These are phyloP conservation scores for Fusarium robinianum DNA, from an alignment of 2,329 filamentous ascomycete genomes.

Conservation along the genomic window DNA sequence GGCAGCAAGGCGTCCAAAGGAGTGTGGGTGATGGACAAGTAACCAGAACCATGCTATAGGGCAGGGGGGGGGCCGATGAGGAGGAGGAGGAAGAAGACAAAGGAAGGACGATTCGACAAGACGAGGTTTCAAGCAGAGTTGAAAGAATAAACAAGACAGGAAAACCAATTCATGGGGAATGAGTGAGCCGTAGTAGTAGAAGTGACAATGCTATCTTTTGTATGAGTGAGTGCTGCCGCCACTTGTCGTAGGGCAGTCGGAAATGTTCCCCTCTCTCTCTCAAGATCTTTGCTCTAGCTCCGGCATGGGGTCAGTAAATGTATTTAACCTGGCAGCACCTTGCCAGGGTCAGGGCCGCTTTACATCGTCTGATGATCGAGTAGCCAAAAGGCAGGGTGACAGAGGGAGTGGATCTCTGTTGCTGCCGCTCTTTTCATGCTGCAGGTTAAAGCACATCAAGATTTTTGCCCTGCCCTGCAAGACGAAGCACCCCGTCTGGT, in stretches of 20 bases:
- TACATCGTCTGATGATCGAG: conserved; percentile 40
- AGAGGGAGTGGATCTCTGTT: conserved; percentile 36
- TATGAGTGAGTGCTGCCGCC: conserved; percentile 30
- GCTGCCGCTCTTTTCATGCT: conserved; percentile 36
- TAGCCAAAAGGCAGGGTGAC: conserved; percentile 34
- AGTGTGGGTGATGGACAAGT: conserved; percentile 29
- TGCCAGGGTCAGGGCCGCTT: conserved; percentile 33
- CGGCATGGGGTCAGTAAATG: conserved; percentile 36
- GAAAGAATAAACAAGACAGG: conserved; percentile 11
- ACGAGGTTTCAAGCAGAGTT: conserved; percentile 14
- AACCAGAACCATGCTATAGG: conserved; percentile 21
- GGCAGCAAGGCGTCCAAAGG: conserved; percentile 30
- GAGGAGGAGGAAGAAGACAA: conserved; percentile 26
- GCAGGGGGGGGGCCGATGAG: no score
- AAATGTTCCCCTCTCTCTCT: conserved; percentile 29
- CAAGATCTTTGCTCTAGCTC: conserved; percentile 35
- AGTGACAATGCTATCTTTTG: conserved; percentile 32
- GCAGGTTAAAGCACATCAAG: conserved; percentile 38
- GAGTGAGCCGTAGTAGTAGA: conserved; percentile 30
- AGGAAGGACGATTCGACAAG: conserved; percentile 27
- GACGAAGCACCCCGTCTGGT: conserved; percentile 30
- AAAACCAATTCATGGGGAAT: conserved; percentile 26
- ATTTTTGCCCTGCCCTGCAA: conserved; percentile 34
- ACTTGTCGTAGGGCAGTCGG: conserved; percentile 29
- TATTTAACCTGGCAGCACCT: conserved; percentile 36